phyloP scores from a whole-genome alignment of 2,329 filamentous ascomycete species.

The Sporothrix curviconia region DNA sequence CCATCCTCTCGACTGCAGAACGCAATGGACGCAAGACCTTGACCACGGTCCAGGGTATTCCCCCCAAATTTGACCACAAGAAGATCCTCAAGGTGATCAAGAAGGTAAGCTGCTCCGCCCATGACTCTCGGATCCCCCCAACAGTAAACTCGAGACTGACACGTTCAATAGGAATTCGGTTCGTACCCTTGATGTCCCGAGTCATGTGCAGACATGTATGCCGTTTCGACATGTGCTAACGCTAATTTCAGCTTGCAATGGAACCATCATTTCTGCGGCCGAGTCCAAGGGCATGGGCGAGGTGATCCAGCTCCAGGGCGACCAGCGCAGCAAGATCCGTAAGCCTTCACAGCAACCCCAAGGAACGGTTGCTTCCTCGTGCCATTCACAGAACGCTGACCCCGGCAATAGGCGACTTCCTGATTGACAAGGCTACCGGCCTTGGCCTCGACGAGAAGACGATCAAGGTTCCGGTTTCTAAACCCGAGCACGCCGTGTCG shows the following conservation, averaged over 20 bases:
- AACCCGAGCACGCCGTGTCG: conserved; percentile 27
- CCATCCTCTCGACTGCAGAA: conserved; percentile 49
- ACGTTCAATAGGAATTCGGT: conserved; percentile 41
- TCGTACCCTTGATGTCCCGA: not conserved
- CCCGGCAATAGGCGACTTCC: conserved; percentile 73
- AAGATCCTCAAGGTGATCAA: conserved; percentile 99
- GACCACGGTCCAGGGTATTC: conserved; percentile 98
- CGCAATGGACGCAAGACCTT: conserved; percentile 99
- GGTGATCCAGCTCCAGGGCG: conserved; percentile 84
- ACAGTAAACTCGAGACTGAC: no score
- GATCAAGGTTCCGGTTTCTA: conserved; percentile 82
- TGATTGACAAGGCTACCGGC: conserved; percentile 91
- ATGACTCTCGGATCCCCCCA: no score
- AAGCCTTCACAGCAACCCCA: no score
- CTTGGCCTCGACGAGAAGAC: conserved; percentile 91
- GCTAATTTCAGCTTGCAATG: conserved; percentile 20
- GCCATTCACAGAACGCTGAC: no score
- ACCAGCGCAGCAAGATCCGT: conserved; percentile 65
- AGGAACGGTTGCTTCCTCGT: no score
- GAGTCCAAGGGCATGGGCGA: conserved; percentile 23
- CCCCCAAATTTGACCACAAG: conserved; percentile 98
- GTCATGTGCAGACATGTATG: no score
- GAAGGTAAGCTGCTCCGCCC: no score
- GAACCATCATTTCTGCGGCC: conserved; percentile 21
- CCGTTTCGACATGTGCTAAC: not conserved